Evolutionary conservation across 352 stramenopile species (phyloP).

Genomic region (Hyaloperonospora arabidopsidis): DNA sequence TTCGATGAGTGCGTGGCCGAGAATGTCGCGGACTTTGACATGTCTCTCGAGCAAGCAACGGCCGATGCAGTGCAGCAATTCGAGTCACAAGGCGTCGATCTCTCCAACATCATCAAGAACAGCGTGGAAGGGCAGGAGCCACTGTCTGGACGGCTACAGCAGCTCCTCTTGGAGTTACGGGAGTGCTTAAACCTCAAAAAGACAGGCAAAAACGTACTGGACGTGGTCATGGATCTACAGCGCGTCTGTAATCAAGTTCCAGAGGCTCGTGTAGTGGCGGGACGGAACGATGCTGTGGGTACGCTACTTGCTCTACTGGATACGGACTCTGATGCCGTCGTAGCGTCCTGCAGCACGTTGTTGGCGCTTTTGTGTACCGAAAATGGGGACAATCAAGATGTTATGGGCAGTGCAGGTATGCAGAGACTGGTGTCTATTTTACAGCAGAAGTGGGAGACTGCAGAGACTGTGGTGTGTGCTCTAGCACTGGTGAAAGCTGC

Average conservation of each 20-base stretch:
- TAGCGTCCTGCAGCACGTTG: constrained; percentile 16
- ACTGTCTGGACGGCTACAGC: constrained; percentile 29
- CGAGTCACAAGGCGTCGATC: constrained; percentile 76
- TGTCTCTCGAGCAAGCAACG: constrained; percentile 69
- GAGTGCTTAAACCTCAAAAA: constrained; percentile 2
- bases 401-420: constrained; percentile 40
- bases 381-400: constrained; percentile 57
- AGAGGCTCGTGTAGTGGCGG: constrained; percentile 54
- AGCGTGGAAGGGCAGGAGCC: constrained; percentile 10
- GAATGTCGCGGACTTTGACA: constrained; percentile 88
- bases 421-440: constrained; percentile 25
- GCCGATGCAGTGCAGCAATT: constrained; percentile 81
- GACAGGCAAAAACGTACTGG: constrained; percentile 11
- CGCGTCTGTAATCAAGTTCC: constrained; percentile 35
- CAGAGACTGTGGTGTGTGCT: constrained; percentile 17
- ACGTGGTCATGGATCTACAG: constrained; percentile 25
- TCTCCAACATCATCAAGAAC: constrained; percentile 77
- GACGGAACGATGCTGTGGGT: constrained; percentile 47
- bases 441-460: constrained; percentile 8
- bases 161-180: constrained; percentile 26
- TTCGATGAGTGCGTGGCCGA: constrained; percentile 87
- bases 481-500: constrained; percentile 33
- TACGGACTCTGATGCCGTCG: constrained; percentile 4
- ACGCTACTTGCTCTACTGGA: constrained; percentile 37
- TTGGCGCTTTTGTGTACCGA: constrained; percentile 37